Evolutionary conservation across 108 stramenopile species (phyloP), one percentile per base, ranked within the genome.

Genomic region (Poteriospumella lacustris): DNA sequence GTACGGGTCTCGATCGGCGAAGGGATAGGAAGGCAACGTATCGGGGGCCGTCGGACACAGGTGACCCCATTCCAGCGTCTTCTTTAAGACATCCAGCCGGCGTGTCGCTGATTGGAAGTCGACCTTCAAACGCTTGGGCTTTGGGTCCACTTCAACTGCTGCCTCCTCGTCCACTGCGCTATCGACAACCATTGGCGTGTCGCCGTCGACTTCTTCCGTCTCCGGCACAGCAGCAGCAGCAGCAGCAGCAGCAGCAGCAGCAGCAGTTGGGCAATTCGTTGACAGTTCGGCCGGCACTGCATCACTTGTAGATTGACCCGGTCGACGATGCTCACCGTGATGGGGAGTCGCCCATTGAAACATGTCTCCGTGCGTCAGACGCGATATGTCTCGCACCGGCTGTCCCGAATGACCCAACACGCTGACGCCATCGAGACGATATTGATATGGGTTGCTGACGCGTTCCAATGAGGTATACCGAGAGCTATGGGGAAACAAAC

Each of bases 1-100:
- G 36, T 34, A 64, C 36, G 60, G 60, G 24, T 64, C 60, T 31
- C 24, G 3, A 24, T 24, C 60, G 31, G 12, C 36, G 60, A 64
- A 64, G 31, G 60, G 60, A 64, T 64, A 64, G 24, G 33, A 64
- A 34, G 60, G 60, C 36, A 24, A 3, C 5, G 60, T 64, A 64
- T 64, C 60, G 28, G 60, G 60, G 36, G 5, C 28, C 28, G 60
- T 12, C 36, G 60, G 60, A 3, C 33, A 3, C 15, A 64, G 24
- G 31, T 64, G 60, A 64, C 60, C 60, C 60, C 60, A 64, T 33
- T 3, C 3, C 19, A 52, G 47, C 15, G 36, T 26, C 5, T 19
- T 3, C 15, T 64, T 34, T 34, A 64, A 34, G 29, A 64, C 9
- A 64, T 9, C 31, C 5, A 31, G 29, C 28, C 15, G 15, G 28